Base-by-base conservation (phyloP, 169 alveolate genomes). In the Cryptosporidium tyzzeri region DNA sequence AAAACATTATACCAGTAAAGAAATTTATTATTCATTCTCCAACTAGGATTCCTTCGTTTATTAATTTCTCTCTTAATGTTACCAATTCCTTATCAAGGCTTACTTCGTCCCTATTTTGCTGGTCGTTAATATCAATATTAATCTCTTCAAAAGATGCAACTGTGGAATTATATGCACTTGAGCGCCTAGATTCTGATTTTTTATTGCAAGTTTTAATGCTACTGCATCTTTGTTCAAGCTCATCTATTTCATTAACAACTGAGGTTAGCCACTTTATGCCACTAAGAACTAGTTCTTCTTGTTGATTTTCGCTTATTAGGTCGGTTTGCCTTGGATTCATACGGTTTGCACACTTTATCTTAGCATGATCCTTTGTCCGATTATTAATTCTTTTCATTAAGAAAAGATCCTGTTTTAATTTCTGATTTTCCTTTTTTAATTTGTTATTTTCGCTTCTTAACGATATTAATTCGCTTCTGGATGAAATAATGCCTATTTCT, bases 71-170 rank as follows among this genome's bases (percentile, higher is more conserved):
- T 67, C 89, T 80, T 45, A 80, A 62, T 5, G 14, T 18, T 26
- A 16, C 41, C 16, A 80, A 45, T 44, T 80, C 89, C 23, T 53
- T 59, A 10, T 53, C 68, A 12, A 51, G n/a, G 21, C 31, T 51
- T 1, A 53, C 35, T 18, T 23, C 33, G 18, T 61, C 65, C 26
- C 44, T 58, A 14, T 31, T 16, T 9, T 23, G 10, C 8, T 14
- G 59, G 3, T 23, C 59, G 7, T 70, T 16, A 16, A 70, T 12
- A 44, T 44, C 65, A 26, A 21, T 3, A 37, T 80, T 37, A 26
- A 80, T 62, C 14, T 80, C 89, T 45, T 80, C 89, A 44, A 80
- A 65, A 21, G 89, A 80, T 61, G 89, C 75, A 48, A 80, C 89
- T 41, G 89, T 80, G 0, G 89, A 80, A 31, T 80, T 80, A 44